These are phyloP conservation scores for Deinandra increscens DNA, from an alignment of 129 eudicot genomes.

Conservation along the genomic window DNA sequence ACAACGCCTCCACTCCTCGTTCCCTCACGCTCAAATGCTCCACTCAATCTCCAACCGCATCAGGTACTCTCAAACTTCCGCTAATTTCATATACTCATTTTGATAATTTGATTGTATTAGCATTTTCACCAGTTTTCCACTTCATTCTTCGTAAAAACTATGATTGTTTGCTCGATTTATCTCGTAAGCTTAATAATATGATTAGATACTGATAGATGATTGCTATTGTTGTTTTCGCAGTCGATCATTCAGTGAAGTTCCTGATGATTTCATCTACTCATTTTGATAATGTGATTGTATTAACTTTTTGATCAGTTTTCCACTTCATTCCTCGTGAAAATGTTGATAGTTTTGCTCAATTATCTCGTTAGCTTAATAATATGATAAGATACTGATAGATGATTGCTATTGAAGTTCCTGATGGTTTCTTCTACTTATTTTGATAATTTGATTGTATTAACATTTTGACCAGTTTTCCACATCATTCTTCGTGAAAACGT, in stretches of 20 bases:
- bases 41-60: constrained; percentile 40
- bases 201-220: not conserved
- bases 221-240: constrained; percentile 42
- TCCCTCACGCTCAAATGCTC: constrained; percentile 50
- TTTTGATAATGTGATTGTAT: not conserved
- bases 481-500: too few relatives aligned
- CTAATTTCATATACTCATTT: not conserved
- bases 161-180: not conserved
- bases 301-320: too few relatives aligned
- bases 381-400: too few relatives aligned
- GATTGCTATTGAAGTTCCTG: too few relatives aligned
- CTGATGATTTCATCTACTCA: not conserved
- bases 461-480: too few relatives aligned
- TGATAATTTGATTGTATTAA: not conserved
- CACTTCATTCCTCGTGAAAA: too few relatives aligned
- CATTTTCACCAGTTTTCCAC: not conserved
- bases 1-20: constrained; percentile 27
- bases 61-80: constrained; percentile 23
- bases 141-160: not conserved
- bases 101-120: not conserved
- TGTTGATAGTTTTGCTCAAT: too few relatives aligned
- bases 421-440: not conserved
- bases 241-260: constrained; percentile 65
- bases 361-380: too few relatives aligned
- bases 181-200: not conserved